Conservation (phyloP, 2,329 filamentous ascomycete species). For the Colletotrichum trifolii region DNA sequence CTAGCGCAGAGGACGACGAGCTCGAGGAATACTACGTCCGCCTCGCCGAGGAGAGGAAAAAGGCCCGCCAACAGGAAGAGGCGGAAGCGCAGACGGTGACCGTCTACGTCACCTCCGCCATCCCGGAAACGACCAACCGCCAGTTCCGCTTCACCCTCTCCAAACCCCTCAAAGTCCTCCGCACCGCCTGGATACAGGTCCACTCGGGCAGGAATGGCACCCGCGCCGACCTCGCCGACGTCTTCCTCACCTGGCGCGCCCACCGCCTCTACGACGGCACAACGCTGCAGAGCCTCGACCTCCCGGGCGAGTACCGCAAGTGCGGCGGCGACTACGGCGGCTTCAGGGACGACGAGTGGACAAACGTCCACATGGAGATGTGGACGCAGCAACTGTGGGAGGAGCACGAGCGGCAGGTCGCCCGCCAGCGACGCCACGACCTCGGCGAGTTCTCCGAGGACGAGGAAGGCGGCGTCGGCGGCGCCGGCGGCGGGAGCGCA, state of each 20-base stretch:
- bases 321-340: constrained; percentile 52
- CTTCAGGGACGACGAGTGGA: constrained; percentile 58
- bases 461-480: constrained; percentile 38
- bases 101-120: constrained; percentile 67
- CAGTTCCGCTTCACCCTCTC: constrained; percentile 74
- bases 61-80: constrained; percentile 15
- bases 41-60: constrained; percentile 51
- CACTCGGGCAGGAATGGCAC: constrained; percentile 57
- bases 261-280: constrained; percentile 80
- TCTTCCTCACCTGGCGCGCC: constrained; percentile 85
- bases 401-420: constrained; percentile 59
- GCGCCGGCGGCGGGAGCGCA: constrained; percentile 37
- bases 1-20: constrained; percentile 50
- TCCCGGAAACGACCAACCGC: constrained; percentile 66
- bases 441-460: constrained; percentile 54
- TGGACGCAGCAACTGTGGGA: constrained; percentile 75
- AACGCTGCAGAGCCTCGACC: constrained; percentile 75
- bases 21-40: constrained; percentile 57
- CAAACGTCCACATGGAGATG: constrained; percentile 78
- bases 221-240: constrained; percentile 56
- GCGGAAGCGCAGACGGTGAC: constrained; percentile 40
- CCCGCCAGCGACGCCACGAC: constrained; percentile 56
- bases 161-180: constrained; percentile 74
- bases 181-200: constrained; percentile 74
- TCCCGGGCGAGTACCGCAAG: constrained; percentile 57